Evolutionary conservation across 306 rosid genomes (phyloP), one percentile per base, ranked within the genome.

Genomic region (Vicia sativa): DNA sequence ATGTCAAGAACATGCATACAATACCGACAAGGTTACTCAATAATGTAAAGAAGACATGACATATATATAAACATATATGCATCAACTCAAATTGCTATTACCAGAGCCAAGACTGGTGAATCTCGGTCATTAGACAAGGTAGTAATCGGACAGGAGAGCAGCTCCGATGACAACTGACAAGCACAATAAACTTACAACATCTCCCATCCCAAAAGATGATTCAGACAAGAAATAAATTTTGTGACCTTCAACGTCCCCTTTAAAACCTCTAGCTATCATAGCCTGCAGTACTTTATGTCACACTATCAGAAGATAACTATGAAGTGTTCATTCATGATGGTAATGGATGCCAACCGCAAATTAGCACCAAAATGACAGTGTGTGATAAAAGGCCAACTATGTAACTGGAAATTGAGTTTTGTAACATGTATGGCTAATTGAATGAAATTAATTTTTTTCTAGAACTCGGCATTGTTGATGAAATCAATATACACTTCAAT

Each of bases 241-340:
- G 62, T 92, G 96, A 60, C 65, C 35, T 38, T 74, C 76, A 67
- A 89, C 59, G 66, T 92, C 85, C 63, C 98, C 98, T 83, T 88
- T 87, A 65, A 92, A 92, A 34, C 98, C 98, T 83, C 98, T 85
- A 52, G 81, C 96, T 54, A 92, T 87, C 98, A 92, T 92, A 48
- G 98, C 98, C 98, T 92, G 87, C 75, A 75, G 25, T 6, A 25
- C 29, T 69, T 55, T 67, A 70, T 21, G 61, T 44, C 46, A 34
- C 58, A 71, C 61, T 37, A 25, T 72, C 73, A 71, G 74, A 77
- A 43, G 11, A 50, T 49, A 56, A 25, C 31, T 16, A 37, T 9
- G 1, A 61, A n/a, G 4, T 2, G 61, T 16, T 21, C 9, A 13
- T 39, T 39, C 1, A 1, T 6, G 58, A 31, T 48, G 62, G 63